Percentiles rank a stretch among this genome's conserved stretches.
Conservation (phyloP, 257 asterid species). For the Scutellaria barbata region DNA sequence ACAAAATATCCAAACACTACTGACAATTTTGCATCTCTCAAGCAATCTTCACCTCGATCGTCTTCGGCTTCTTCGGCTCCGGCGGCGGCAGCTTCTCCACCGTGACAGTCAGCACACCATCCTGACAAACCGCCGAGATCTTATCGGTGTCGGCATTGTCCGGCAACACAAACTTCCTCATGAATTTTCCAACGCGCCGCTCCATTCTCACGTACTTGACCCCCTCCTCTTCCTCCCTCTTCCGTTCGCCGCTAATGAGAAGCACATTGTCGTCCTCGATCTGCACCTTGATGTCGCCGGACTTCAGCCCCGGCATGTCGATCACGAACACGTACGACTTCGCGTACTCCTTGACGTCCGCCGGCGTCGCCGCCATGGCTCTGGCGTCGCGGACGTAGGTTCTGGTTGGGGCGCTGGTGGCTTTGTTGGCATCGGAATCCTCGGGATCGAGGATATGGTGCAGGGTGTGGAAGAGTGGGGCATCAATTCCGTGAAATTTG, state of each 20-base stretch:
- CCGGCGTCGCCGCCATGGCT: constrained; percentile 57
- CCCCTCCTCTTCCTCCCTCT: constrained; percentile 48
- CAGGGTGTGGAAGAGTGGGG: constrained; percentile 44
- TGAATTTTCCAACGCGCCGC: constrained; percentile 51
- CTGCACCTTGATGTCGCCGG: constrained; percentile 51
- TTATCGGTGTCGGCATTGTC: constrained; percentile 46
- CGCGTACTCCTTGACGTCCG: constrained; percentile 48
- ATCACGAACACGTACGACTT: constrained; percentile 43
- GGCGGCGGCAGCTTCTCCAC: constrained; percentile 57
- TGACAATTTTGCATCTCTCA: background rate
- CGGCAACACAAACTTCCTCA: constrained; percentile 55
- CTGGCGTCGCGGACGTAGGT: constrained; percentile 57
- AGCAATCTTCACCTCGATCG: constrained; percentile 47
- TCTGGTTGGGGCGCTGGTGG: constrained; percentile 42
- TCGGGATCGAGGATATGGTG: constrained; percentile 44
- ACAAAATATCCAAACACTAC: background rate
- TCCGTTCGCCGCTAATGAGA: constrained; percentile 51
- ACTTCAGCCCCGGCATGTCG: constrained; percentile 57
- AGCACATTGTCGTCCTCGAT: constrained; percentile 49
- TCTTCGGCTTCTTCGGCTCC: constrained; percentile 53
- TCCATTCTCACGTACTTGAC: constrained; percentile 52
- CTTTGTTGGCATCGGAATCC: constrained; percentile 33
- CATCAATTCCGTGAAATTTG: constrained; percentile 50
- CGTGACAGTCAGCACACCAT: constrained; percentile 54
- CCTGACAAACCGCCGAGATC: constrained; percentile 50